Percentiles rank a stretch among this genome's conserved stretches.
phyloP scores from a whole-genome alignment of 371 early-diverging fungal species.

The Circinella minor region DNA sequence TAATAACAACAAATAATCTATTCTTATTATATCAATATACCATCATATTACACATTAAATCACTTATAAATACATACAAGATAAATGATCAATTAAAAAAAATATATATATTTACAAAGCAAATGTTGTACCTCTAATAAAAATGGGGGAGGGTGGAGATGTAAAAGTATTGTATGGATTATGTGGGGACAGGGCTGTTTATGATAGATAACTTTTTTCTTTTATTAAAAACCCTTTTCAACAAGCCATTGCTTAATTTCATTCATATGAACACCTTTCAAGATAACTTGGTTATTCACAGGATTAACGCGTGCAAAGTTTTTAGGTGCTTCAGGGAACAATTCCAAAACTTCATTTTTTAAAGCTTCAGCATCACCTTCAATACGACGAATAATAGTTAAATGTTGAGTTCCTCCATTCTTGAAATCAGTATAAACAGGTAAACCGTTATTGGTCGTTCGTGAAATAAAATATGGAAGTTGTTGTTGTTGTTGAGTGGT shows the following conservation, averaged over 20 bases:
- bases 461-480: slow-evolving; percentile 55
- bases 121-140: too few species aligned
- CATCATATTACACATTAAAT: too few species aligned
- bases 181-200: too few species aligned
- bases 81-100: not conserved
- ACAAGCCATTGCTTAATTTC: slow-evolving; percentile 66
- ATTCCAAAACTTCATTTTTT: slow-evolving; percentile 36
- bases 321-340: slow-evolving; percentile 47
- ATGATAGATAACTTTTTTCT: too few species aligned
- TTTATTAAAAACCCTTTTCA: slow-evolving; percentile 61
- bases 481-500: slow-evolving; percentile 16
- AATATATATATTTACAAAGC: not conserved
- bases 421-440: slow-evolving; percentile 79
- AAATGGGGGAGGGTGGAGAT: not conserved
- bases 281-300: slow-evolving; percentile 51
- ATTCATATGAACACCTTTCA: slow-evolving; percentile 58
- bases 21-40: too few species aligned
- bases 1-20: too few species aligned
- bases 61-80: too few species aligned
- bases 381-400: slow-evolving; percentile 76
- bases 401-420: slow-evolving; percentile 67
- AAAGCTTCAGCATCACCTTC: slow-evolving; percentile 70
- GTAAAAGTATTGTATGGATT: not conserved
- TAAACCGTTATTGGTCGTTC: slow-evolving; percentile 64
- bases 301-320: slow-evolving; percentile 38